Conservation (phyloP, 2,329 filamentous ascomycete species). For the Fusarium secorum region DNA sequence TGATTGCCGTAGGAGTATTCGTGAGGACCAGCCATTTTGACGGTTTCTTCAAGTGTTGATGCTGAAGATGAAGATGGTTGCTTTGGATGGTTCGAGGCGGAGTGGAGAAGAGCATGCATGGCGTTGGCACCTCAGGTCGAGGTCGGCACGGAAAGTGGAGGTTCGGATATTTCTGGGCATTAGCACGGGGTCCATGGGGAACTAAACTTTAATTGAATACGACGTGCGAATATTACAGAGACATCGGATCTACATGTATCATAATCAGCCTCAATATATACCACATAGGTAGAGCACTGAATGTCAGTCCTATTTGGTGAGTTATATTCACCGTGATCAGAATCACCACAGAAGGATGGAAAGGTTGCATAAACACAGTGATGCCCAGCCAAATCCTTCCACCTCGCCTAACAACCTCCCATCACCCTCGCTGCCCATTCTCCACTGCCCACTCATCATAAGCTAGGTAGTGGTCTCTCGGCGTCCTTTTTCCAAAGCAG, state of each 20-base stretch:
- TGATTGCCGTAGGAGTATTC: conserved; percentile 13
- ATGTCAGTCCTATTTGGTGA: fast-evolving
- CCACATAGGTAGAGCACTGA: background rate
- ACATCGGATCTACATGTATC: background rate
- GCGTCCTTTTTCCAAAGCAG: background rate
- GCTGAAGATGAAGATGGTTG: background rate
- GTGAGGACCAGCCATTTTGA: conserved; percentile 21
- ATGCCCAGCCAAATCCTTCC: background rate
- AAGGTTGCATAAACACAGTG: background rate
- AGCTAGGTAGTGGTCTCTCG: background rate
- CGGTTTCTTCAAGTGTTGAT: background rate
- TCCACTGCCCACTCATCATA: conserved; percentile 10
- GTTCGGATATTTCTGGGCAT: background rate
- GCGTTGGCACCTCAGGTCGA: background rate
- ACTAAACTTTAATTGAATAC: conserved; percentile 19
- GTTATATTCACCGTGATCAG: no score
- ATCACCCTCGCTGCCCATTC: background rate
- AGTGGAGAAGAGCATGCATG: background rate
- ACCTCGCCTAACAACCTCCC: background rate
- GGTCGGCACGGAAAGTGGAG: background rate
- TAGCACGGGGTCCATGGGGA: background rate
- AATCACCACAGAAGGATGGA: background rate
- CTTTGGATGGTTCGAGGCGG: background rate
- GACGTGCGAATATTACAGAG: conserved; percentile 10
- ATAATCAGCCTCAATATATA: background rate